These are phyloP conservation scores for Hanseniaspora mollemarum DNA, from an alignment of 805 yeast species.

Conservation along the genomic window DNA sequence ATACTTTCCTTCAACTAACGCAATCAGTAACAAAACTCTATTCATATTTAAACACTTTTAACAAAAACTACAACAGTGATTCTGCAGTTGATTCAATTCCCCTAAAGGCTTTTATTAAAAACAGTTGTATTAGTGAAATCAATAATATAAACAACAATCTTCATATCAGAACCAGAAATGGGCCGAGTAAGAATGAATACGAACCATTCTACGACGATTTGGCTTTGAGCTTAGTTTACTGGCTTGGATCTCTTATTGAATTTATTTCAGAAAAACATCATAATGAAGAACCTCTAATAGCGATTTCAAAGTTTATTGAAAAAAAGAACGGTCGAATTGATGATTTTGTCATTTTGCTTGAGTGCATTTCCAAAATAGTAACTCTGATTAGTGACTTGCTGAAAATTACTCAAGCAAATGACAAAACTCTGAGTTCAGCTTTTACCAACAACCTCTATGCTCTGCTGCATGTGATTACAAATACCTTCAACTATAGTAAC, in stretches of 20 bases:
- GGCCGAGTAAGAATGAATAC: neutral
- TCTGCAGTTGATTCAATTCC: neutral
- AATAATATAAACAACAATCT: neutral
- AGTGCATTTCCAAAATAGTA: neutral
- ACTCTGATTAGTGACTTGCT: neutral
- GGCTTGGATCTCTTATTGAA: neutral
- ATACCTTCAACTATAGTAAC: neutral
- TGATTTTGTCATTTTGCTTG: neutral
- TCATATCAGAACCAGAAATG: neutral
- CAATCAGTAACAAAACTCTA: neutral
- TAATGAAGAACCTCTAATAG: neutral
- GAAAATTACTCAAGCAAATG: neutral
- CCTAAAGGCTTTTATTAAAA: neutral
- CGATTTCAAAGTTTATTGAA: neutral
- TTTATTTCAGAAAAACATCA: neutral
- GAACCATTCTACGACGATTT: too few species aligned
- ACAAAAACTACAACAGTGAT: neutral
- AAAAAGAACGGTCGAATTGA: neutral
- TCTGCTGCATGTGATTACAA: neutral
- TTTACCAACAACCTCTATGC: neutral
- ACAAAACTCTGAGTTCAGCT: neutral
- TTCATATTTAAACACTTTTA: constrained; percentile 1
- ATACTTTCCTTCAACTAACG: neutral
- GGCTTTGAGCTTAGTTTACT: neutral
- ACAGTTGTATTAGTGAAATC: neutral